Base-by-base conservation (phyloP, 2,329 filamentous ascomycete species). In the Thyridium curvatum region DNA sequence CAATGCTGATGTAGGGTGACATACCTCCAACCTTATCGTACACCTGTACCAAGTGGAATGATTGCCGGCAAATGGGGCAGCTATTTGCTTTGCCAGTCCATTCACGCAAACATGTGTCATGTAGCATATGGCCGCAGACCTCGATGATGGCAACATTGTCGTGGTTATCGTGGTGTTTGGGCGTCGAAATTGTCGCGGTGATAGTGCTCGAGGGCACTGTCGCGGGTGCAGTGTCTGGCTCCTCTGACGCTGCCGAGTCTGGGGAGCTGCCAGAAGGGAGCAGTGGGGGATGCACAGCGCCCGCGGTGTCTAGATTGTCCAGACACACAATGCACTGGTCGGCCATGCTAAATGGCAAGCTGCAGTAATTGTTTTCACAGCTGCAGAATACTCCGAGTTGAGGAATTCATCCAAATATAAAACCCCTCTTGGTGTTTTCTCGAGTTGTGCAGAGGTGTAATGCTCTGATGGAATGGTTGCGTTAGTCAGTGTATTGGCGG, bases 1-100 rank as follows among this genome's bases (percentile, higher is more conserved):
- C 35, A 29, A 26, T 35, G 18, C n/a, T 18, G n/a, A 32, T 18
- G 29, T 29, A 33, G 17, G 30, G 30, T 36, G 37, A 71, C 78
- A 65, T 76, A 93, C 88, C 87, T 71, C 87, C 85, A 54, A 89
- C 66, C 50, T 74, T 79, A 55, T 85, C 79, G 61, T 84, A 84
- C 45, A 98, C 81, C 58, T 93, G 81, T 49, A 98, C 90, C 52
- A 84, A 68, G 63, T 97, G 91, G 69, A 98, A 97, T 46, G 77
- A 80, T 53, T 87, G 85, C 50, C 93, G 86, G 65, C 93, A 98
- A 61, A 98, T 95, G 34, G 93, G 93, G 62, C 93, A 98, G 59
- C 90, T 96, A 65, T 97, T 98, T 47, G 93, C 91, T 61, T 94
- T 85, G 64, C 94, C 87, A 34, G 91, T 88, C 93, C 93, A 98